These are phyloP conservation scores for Chalaropsis thielavioides DNA, from an alignment of 2,329 filamentous ascomycete genomes.

Conservation along the genomic window DNA sequence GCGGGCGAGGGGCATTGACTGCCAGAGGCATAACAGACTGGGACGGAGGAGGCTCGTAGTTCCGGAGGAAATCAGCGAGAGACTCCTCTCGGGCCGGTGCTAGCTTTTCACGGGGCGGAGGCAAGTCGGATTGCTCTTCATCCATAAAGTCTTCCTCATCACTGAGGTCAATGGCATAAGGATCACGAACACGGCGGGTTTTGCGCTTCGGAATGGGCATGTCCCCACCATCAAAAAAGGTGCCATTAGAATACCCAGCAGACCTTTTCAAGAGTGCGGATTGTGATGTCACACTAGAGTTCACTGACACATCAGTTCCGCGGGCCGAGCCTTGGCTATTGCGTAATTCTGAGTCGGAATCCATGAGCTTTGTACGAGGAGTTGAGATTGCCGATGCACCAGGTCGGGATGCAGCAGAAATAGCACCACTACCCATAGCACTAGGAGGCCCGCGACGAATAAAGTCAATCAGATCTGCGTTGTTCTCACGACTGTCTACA, in stretches of 20 bases:
- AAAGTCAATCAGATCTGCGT: slow-evolving; percentile 85
- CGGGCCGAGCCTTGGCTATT: slow-evolving; percentile 43
- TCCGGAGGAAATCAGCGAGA: slow-evolving; percentile 58
- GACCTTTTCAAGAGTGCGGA: slow-evolving; percentile 48
- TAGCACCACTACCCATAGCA: slow-evolving; percentile 46
- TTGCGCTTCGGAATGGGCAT: slow-evolving; percentile 55
- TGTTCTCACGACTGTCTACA: slow-evolving; percentile 48
- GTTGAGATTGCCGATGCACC: neutral
- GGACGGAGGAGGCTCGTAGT: slow-evolving; percentile 49
- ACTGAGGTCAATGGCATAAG: slow-evolving; percentile 79
- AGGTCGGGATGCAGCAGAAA: slow-evolving; percentile 70
- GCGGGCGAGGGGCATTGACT: slow-evolving; percentile 26
- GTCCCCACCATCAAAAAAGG: slow-evolving; percentile 35
- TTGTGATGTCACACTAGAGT: slow-evolving; percentile 60
- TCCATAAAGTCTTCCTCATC: slow-evolving; percentile 49
- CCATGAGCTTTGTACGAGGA: slow-evolving; percentile 11
- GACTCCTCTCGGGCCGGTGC: slow-evolving; percentile 42
- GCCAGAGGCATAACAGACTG: slow-evolving; percentile 22
- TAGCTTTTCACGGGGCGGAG: slow-evolving; percentile 23
- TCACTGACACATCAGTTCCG: slow-evolving; percentile 41
- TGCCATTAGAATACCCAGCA: slow-evolving; percentile 24
- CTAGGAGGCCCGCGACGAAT: slow-evolving; percentile 72
- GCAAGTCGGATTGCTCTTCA: slow-evolving; percentile 31
- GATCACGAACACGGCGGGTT: slow-evolving; percentile 66
- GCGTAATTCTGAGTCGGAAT: slow-evolving; percentile 30